A percentile compares a stretch with the other conserved stretches of the same genome.
Conservation (phyloP, 2,329 filamentous ascomycete species). For the Fusarium compactum region DNA sequence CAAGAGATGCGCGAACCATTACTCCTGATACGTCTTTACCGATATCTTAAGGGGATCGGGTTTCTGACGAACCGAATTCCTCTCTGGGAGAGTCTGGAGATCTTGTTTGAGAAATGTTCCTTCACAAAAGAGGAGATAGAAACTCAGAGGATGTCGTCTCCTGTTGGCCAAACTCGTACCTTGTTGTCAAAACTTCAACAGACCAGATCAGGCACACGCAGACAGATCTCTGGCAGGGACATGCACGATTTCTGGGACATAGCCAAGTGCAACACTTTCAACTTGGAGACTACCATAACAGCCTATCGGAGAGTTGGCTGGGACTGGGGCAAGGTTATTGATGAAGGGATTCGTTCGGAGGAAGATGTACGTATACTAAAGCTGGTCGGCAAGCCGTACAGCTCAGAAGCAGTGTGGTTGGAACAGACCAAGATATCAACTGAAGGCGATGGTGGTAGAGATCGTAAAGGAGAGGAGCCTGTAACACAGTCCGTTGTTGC, state of each 20-base stretch:
- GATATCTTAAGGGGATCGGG: neutral
- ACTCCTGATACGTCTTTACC: slow-evolving; percentile 52
- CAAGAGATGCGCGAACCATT: slow-evolving; percentile 56
- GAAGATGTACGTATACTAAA: neutral
- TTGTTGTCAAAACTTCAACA: neutral
- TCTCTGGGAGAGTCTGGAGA: slow-evolving; percentile 49
- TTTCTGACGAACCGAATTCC: slow-evolving; percentile 28
- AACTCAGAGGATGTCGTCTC: neutral
- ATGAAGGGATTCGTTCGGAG: neutral
- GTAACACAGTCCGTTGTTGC: too few species aligned
- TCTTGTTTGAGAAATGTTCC: slow-evolving; percentile 18
- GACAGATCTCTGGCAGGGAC: neutral
- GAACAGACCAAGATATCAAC: too few species aligned
- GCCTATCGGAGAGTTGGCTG: neutral
- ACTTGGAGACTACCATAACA: neutral
- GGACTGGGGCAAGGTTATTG: neutral
- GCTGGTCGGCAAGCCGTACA: neutral
- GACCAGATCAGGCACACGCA: neutral
- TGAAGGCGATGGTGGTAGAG: too few species aligned
- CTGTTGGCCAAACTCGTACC: too few species aligned
- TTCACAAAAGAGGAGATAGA: neutral
- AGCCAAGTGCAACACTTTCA: neutral
- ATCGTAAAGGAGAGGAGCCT: too few species aligned
- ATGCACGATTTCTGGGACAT: neutral
- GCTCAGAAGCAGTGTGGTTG: neutral